Evolutionary conservation across 2,329 filamentous ascomycete genomes (phyloP), one percentile per base, ranked within the genome.

Genomic region (Hymenoscyphus albidus): DNA sequence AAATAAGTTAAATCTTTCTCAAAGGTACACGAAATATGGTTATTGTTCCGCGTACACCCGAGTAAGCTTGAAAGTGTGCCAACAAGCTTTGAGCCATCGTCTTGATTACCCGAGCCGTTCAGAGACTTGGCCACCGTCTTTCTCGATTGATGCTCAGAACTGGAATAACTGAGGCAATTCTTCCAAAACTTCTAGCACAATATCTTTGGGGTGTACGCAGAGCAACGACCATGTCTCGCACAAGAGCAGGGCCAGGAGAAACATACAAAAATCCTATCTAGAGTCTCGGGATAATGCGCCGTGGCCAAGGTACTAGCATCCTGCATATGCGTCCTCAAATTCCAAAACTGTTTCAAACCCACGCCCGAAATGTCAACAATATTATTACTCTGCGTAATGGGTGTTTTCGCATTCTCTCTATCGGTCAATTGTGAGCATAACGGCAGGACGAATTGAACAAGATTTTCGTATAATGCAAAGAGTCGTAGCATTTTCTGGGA

Each of bases 321-420:
- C 79, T 97, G 93, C 93, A 98, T 96, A 77, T 97, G 94, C 31
- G 80, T 80, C 81, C 96, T 95, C 67, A 98, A 79, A 78, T 96
- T 96, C 94, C 94, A 97, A 77, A 97, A 97, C 80, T 96, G 93
- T 80, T 91, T 92, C 76, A 98, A 77, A 5, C 92, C 92, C 32
- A 97, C 93, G 14, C 89, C 88, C 16, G 87, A 90, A 68, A 98
- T 92, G 76, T 98, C 94, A 64, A 97, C 93, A 71, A 98, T 96
- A 78, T 97, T 97, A 72, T 91, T 97, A 74, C 90, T 93, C 72
- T 95, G 88, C 48, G 93, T 94, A 71, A 97, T 92, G 6, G 94
- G 94, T n/a, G 91, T 93, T 68, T 88, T 85, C 3, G 89, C 83
- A 75, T 91, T 80, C 7, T 88, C 86, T 72, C 93, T 85, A 72